Base-by-base conservation (phyloP, 106 monocot genomes). In the Posidonia australis region DNA sequence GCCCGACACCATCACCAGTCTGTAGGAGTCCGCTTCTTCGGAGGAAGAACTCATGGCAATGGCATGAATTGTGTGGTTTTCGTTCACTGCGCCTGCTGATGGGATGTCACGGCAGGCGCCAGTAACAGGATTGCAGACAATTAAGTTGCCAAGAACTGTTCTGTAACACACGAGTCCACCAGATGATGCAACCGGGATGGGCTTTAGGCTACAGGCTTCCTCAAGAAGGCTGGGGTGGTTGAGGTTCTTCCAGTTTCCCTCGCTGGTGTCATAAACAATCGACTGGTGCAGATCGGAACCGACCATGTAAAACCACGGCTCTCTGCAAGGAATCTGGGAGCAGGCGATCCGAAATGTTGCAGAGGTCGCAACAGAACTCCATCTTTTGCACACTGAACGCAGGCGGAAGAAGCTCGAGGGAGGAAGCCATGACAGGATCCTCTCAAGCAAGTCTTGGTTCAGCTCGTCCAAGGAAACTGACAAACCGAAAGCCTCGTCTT, bases 281-380 rank as follows among this genome's bases (percentile, higher is more conserved):
- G 76, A 72, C 19, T 60, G 78, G 47, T 74, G 43, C 14, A 78
- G 78, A 18, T 76, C 67, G 11, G 74, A 71, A 30, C 68, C 77
- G 24, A 85, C 82, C 88, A 92, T 88, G 26, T 80, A 74, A 43
- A 88, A 87, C 84, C 87, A 92, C 0, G 88, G 92, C 5, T 85
- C 79, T 32, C 93, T 55, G 60, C 45, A 72, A 1, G 72, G 81
- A 46, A 89, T 66, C 54, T 73, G 72, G 1, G 85, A 77, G 72
- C 93, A 93, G 25, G 85, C 78, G 5, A 67, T 10, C 10, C 24
- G 75, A 28, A 93, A 93, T 0, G 93, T 67, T 0, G 83, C 55
- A 3, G 93, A 93, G 51, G 72, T 10, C 9, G 81, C 68, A 26
- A 73, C 71, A 1, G 80, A 74, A 31, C 67, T 75, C 83, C 88